Evolutionary conservation across 805 yeast genomes (phyloP), one percentile per base, ranked within the genome.

Genomic region (Wickerhamiella alocasiicola): DNA sequence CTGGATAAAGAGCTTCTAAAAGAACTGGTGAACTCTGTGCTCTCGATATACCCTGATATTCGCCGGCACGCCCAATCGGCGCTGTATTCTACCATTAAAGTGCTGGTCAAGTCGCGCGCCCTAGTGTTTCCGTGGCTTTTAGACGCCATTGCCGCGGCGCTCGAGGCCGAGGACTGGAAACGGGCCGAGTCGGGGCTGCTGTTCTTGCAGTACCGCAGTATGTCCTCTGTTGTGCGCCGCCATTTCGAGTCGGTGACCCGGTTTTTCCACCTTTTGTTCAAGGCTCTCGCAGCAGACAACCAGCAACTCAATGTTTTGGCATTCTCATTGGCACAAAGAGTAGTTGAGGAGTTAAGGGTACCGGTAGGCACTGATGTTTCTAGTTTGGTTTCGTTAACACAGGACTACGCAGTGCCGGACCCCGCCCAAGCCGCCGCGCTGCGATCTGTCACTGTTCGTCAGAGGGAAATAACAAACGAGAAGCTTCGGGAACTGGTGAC

Each of bases 1-100:
- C 54, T 78, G 7, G 95, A 85, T 47, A 70, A 66, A 41, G 41
- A 64, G 2, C 59, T 91, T 28, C 56, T 91, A 29, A 67, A 65
- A 36, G 93, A 84, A 55, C 63, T 87, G 6, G 73, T 81, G 11
- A 56, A 62, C 9, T 55, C 81, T 17, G 67, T 87, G 0, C 68
- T 80, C 6, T 81, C 95, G 0, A 65, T 78, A 0, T 88, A 82
- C 53, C 63, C 77, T 0, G 75, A 75, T 3, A 72, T 81, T n/a
- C 70, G 84, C 1, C 63, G 67, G 7, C 71, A 78, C 16, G 93
- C 95, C 0, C 83, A 80, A 41, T 57, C 70, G 0, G 71, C 80
- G 2, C 59, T 91, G 42, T 68, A 74, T 2, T 76, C 78, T 21
- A 74, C 81, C 1, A 71, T 81, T 68, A 78, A 75, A 49, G 73